Conservation (phyloP, 1,284 basidiomycete genomes). For the Clitocybe nebularis region DNA sequence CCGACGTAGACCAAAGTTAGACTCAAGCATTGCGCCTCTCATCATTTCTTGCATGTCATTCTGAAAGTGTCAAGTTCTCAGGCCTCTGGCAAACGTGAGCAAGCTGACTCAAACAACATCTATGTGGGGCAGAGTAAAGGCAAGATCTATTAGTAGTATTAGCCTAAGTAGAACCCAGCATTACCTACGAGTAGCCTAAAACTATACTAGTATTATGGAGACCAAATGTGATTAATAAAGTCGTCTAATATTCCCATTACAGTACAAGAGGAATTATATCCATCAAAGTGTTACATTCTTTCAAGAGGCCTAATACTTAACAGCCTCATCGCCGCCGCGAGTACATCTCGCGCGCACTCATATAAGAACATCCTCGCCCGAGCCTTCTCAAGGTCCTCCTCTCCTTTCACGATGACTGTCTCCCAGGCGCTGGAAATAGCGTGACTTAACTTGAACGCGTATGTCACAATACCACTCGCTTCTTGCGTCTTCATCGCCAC, state of each 20-base stretch:
- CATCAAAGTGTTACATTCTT: slow-evolving; percentile 69
- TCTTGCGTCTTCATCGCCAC: slow-evolving; percentile 84
- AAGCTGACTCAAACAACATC: no score
- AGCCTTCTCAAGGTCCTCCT: slow-evolving; percentile 74
- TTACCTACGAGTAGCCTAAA: not conserved
- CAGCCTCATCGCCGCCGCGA: slow-evolving; percentile 83
- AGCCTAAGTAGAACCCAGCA: not conserved
- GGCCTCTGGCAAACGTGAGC: no score
- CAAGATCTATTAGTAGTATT: no score
- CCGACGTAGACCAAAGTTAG: no score
- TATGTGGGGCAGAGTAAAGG: no score
- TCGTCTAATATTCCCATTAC: not conserved
- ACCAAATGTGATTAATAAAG: not conserved
- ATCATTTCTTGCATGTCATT: no score
- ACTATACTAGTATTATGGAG: no score
- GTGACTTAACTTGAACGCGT: slow-evolving; percentile 73
- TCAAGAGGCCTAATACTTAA: slow-evolving; percentile 88
- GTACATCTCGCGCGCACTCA: slow-evolving; percentile 83
- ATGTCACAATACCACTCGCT: slow-evolving; percentile 86
- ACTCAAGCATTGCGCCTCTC: no score
- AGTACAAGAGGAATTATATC: not conserved
- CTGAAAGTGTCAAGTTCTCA: no score
- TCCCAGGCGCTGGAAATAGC: slow-evolving; percentile 90
- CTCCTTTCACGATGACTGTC: slow-evolving; percentile 78
- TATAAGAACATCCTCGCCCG: slow-evolving; percentile 91